phyloP scores from a whole-genome alignment of 306 rosid species.

The Acacia melanoxylon region DNA sequence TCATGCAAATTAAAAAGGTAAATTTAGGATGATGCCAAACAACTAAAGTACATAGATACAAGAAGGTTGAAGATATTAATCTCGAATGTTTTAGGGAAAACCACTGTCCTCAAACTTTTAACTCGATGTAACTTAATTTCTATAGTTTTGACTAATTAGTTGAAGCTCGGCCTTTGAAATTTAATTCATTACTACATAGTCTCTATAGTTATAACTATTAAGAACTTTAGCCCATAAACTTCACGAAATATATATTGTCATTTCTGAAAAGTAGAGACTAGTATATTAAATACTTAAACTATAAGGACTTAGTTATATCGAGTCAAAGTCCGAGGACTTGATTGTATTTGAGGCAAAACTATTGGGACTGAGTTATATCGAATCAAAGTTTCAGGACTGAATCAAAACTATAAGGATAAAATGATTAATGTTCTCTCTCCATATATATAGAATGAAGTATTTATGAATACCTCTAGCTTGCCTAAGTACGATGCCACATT shows the following conservation, averaged over 20 bases:
- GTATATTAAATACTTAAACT: no score
- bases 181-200: no score
- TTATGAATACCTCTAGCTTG: conserved; percentile 23
- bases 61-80: not conserved
- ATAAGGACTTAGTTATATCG: not conserved
- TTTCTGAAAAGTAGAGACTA: not conserved
- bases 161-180: no score
- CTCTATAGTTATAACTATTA: not conserved
- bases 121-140: not conserved
- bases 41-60: not conserved
- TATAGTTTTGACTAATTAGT: not conserved
- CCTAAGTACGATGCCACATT: conserved; percentile 46
- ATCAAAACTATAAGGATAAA: no score
- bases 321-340: not conserved
- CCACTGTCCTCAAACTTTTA: not conserved
- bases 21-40: no score
- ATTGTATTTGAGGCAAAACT: not conserved
- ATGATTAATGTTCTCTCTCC: no score
- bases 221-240: not conserved
- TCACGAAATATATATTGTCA: not conserved
- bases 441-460: no score
- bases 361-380: not conserved
- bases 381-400: no score
- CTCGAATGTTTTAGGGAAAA: not conserved
- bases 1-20: not conserved